phyloP scores from a whole-genome alignment of 2,329 filamentous ascomycete species.

The Colletotrichum gigasporum region DNA sequence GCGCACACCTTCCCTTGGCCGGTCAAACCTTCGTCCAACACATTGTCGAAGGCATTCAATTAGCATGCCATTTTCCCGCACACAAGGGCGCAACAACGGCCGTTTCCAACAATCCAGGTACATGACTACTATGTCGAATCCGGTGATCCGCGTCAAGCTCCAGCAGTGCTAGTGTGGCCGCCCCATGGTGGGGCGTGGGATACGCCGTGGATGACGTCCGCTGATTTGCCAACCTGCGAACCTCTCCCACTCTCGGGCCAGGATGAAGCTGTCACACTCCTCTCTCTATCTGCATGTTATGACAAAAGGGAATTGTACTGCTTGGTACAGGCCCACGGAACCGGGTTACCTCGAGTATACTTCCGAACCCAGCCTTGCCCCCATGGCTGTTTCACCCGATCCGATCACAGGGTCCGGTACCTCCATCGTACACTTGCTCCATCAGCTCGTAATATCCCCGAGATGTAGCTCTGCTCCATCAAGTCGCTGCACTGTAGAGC shows the following conservation, averaged over 20 bases:
- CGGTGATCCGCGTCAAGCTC: slow-evolving; percentile 31
- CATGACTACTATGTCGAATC: slow-evolving; percentile 23
- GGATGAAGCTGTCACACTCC: slow-evolving; percentile 32
- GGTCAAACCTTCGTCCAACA: not conserved
- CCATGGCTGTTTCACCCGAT: not conserved
- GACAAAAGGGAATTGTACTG: slow-evolving; percentile 30
- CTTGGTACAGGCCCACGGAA: slow-evolving; percentile 12
- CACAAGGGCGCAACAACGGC: slow-evolving; percentile 8
- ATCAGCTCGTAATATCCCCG: not conserved
- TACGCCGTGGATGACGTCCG: slow-evolving; percentile 25
- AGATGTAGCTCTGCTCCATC: slow-evolving; percentile 16
- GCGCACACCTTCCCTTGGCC: not conserved
- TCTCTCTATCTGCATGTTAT: slow-evolving; percentile 32
- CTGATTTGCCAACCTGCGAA: slow-evolving; percentile 29
- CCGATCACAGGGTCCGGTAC: not conserved
- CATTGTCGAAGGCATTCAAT: not conserved
- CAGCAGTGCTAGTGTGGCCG: slow-evolving; percentile 24
- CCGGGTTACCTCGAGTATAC: slow-evolving; percentile 15
- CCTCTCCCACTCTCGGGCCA: slow-evolving; percentile 31
- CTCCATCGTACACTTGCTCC: slow-evolving; percentile 7
- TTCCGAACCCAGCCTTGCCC: not conserved
- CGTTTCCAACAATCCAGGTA: slow-evolving; percentile 27
- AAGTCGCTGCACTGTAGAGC: slow-evolving; percentile 20
- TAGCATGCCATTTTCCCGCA: not conserved
- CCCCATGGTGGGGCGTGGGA: slow-evolving; percentile 29